Conservation (phyloP, 257 asterid genomes). For the Haberlea rhodopensis region DNA sequence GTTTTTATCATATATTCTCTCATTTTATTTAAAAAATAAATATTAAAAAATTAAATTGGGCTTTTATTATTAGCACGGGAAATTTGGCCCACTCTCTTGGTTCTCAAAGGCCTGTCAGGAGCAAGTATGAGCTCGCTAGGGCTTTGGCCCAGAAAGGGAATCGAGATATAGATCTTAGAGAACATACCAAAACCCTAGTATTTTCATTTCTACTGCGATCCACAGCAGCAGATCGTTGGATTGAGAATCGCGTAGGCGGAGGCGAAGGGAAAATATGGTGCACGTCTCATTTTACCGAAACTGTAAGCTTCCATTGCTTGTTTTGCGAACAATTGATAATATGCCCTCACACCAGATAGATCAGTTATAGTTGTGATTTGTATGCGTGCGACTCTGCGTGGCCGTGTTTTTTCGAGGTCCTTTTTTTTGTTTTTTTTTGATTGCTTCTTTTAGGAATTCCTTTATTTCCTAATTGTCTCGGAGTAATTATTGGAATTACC, state of each 20-base stretch:
- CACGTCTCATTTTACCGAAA: slow-evolving; percentile 43
- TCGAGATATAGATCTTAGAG: too few species aligned
- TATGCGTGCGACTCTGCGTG: background rate
- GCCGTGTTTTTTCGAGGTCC: background rate
- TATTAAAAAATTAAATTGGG: too few species aligned
- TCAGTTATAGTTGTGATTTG: background rate
- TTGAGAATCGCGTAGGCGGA: slow-evolving; percentile 20
- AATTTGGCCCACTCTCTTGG: background rate
- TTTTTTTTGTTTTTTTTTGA: background rate
- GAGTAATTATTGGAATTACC: background rate
- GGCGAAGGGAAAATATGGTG: slow-evolving; percentile 28
- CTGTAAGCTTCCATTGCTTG: slow-evolving; percentile 27
- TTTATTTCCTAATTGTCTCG: background rate
- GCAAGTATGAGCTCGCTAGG: background rate
- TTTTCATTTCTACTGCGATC: background rate
- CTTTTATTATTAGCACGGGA: too few species aligned
- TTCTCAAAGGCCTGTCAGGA: background rate
- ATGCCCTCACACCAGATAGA: too few species aligned
- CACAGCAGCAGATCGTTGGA: slow-evolving; percentile 2
- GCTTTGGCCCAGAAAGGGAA: background rate
- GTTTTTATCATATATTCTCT: too few species aligned
- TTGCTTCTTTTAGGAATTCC: background rate
- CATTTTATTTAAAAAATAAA: too few species aligned
- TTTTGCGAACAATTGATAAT: background rate
- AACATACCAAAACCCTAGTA: background rate